Evolutionary conservation across 805 yeast genomes (phyloP).

Genomic region (Pichia occidentalis): DNA sequence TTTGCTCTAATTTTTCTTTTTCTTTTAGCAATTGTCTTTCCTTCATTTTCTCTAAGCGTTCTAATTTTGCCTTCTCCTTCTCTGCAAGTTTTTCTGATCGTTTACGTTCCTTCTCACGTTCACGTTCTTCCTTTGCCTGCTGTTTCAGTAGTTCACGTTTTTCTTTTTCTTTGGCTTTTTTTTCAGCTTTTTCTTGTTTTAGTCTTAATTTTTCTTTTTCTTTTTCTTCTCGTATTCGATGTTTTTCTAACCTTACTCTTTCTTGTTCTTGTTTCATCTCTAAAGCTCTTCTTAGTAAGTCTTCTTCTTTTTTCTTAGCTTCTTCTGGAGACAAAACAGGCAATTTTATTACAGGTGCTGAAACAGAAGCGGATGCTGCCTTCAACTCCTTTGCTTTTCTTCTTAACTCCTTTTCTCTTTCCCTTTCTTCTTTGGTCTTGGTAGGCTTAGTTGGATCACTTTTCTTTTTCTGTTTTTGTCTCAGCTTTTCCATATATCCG

Average conservation of each 20-base stretch:
- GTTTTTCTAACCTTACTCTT: slow-evolving; percentile 15
- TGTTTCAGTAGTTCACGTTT: slow-evolving; percentile 19
- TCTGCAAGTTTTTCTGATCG: slow-evolving; percentile 19
- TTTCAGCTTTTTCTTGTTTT: slow-evolving; percentile 18
- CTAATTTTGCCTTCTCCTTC: slow-evolving; percentile 19
- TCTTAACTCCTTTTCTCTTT: slow-evolving; percentile 5
- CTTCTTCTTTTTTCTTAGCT: slow-evolving; percentile 13
- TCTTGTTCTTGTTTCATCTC: slow-evolving; percentile 17
- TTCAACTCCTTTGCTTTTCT: background rate
- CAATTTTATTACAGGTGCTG: background rate
- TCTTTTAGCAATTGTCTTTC: slow-evolving; percentile 8
- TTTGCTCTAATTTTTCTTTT: slow-evolving; percentile 15
- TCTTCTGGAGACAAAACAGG: slow-evolving; percentile 9
- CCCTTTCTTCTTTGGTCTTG: slow-evolving; percentile 9
- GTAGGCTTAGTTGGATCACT: slow-evolving; percentile 12
- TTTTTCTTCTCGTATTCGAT: slow-evolving; percentile 18
- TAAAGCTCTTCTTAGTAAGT: slow-evolving; percentile 11
- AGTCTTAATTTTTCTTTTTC: slow-evolving; percentile 18
- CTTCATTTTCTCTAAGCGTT: slow-evolving; percentile 20
- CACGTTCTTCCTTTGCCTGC: slow-evolving; percentile 20
- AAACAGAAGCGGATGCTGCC: too few species aligned
- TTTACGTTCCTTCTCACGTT: slow-evolving; percentile 21
- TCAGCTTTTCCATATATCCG: slow-evolving; percentile 22
- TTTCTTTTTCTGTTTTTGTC: slow-evolving; percentile 18
- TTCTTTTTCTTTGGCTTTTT: slow-evolving; percentile 19